phyloP scores from a whole-genome alignment of 2,329 filamentous ascomycete genomes.

The Xylariales sp. region DNA sequence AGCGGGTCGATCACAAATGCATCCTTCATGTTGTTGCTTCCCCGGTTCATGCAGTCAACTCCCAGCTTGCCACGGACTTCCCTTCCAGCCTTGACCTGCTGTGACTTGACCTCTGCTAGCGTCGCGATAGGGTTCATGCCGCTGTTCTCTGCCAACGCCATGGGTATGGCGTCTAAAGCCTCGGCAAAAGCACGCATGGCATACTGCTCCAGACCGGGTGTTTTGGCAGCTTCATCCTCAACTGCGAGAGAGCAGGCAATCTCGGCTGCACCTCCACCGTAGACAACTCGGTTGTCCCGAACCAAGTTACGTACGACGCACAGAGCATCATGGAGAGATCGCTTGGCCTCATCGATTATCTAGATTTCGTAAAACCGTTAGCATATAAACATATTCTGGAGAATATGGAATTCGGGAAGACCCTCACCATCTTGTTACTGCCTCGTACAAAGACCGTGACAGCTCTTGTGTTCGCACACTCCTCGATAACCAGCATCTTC shows the following conservation, averaged over 20 bases:
- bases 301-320: conserved; percentile 98
- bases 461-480: conserved; percentile 95
- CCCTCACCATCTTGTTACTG: conserved; percentile 95
- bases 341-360: conserved; percentile 99
- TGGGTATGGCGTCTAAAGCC: conserved; percentile 86
- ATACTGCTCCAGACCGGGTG: conserved; percentile 95
- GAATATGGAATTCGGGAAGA: neutral
- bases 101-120: conserved; percentile 89
- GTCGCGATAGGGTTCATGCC: conserved; percentile 95
- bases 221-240: conserved; percentile 91
- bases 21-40: conserved; percentile 95
- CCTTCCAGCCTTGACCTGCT: conserved; percentile 75
- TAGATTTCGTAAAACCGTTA: too few relatives aligned
- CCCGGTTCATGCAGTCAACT: conserved; percentile 96
- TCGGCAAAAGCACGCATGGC: conserved; percentile 98
- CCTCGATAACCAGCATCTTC: conserved; percentile 99
- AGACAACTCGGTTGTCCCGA: conserved; percentile 92
- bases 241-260: conserved; percentile 96
- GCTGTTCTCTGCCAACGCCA: conserved; percentile 97
- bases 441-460: conserved; percentile 95
- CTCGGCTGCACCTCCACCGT: conserved; percentile 93
- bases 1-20: conserved; percentile 97
- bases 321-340: conserved; percentile 93
- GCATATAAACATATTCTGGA: too few relatives aligned
- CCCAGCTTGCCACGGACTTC: conserved; percentile 62